Evolutionary conservation across 1,139 yeast species (phyloP), one percentile per base, ranked within the genome.

Genomic region (Suhomyces bolitotheri): DNA sequence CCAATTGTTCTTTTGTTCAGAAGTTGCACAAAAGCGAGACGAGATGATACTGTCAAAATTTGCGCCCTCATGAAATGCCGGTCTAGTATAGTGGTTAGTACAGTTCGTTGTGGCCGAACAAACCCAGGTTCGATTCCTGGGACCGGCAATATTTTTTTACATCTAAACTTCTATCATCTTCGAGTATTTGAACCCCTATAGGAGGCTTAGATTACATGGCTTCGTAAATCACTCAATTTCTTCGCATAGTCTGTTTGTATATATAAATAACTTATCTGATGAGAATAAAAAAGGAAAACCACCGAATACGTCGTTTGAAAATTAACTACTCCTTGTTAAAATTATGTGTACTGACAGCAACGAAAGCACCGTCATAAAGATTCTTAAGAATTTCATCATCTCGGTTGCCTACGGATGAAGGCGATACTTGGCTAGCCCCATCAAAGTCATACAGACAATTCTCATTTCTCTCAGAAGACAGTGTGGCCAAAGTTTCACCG

Each of bases 111-210:
- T 64, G 70, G 69, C 68, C 64, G 68, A 62, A 54, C 62, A 56
- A 55, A 63, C 69, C 69, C 68, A 64, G 57, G 69, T 64, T 63
- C 68, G 69, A 62, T 63, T 63, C 67, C 67, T 61, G 68, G 67
- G 65, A 58, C 60, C 67, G 66, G 68, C 67, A 63, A 23, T 17
- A 38, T 40, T 51, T 54, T 52, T 56, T 46, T 36, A n/a, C 19
- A n/a, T n/a, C n/a, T n/a, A n/a, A n/a, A n/a, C n/a, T n/a, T n/a
- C n/a, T n/a, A n/a, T n/a, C n/a, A n/a, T n/a, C n/a, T n/a, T n/a
- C n/a, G n/a, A n/a, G n/a, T n/a, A n/a, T n/a, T n/a, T n/a, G n/a
- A n/a, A n/a, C n/a, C n/a, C n/a, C n/a, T n/a, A n/a, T n/a, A n/a
- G n/a, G n/a, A n/a, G n/a, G n/a, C n/a, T n/a, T n/a, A n/a, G n/a